Percentiles rank a stretch among this genome's conserved stretches.
phyloP scores from a whole-genome alignment of 441 rosid genomes.

The Gossypium schwendimanii region DNA sequence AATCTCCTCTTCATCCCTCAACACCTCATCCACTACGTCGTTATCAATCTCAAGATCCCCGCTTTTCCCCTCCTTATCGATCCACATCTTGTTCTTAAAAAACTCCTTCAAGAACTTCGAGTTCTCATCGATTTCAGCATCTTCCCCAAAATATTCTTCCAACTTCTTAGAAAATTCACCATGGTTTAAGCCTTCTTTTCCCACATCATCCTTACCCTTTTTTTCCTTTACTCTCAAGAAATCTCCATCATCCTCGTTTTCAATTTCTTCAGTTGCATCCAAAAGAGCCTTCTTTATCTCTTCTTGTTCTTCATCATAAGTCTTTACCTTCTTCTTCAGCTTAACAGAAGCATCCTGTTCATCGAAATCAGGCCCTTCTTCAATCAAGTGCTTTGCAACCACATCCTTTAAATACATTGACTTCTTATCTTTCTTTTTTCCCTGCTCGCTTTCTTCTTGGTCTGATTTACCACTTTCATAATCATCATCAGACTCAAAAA shows the following conservation, averaged over 20 bases:
- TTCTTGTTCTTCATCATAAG: conserved; percentile 52
- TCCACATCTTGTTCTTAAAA: conserved; percentile 70
- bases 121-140: conserved; percentile 40
- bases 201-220: conserved; percentile 27
- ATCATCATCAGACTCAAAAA: conserved; percentile 37
- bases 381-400: conserved; percentile 50
- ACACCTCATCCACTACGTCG: conserved; percentile 33
- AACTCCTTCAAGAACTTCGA: conserved; percentile 57
- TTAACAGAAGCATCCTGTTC: conserved; percentile 15
- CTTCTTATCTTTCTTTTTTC: conserved; percentile 27
- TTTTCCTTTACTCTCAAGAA: conserved; percentile 37
- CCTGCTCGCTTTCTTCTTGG: conserved; percentile 17
- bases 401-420: conserved; percentile 63
- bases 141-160: conserved; percentile 58
- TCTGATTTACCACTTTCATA: conserved; percentile 17
- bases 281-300: conserved; percentile 47
- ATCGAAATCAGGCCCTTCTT: conserved; percentile 49
- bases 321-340: conserved; percentile 24
- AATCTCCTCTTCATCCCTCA: conserved; percentile 51
- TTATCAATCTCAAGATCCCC: conserved; percentile 23
- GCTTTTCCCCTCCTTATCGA: conserved; percentile 38
- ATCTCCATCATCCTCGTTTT: conserved; percentile 26
- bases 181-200: conserved; percentile 22
- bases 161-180: conserved; percentile 42
- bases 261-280: conserved; percentile 43